phyloP scores from a whole-genome alignment of 345 rosid genomes.

The Jatropha curcas region DNA sequence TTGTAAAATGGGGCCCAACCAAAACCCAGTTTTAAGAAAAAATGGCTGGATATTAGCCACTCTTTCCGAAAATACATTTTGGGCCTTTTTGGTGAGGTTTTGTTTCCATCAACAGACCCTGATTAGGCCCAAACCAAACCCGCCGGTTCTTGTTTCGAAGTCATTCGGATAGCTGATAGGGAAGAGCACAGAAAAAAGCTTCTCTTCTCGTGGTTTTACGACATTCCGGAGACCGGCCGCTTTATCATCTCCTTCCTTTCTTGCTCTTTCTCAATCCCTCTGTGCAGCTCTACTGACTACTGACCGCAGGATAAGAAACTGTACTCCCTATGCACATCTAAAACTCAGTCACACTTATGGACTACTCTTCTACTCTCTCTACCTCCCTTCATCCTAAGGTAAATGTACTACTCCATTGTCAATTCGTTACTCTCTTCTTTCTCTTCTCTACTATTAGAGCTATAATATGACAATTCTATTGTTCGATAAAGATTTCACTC shows the following conservation, averaged over 20 bases:
- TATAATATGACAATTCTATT: background rate
- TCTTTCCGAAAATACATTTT: no score
- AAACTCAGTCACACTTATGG: slow-evolving; percentile 40
- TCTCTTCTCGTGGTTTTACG: background rate
- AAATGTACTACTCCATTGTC: background rate
- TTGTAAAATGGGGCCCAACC: no score
- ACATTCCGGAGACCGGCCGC: slow-evolving; percentile 23
- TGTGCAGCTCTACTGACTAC: background rate
- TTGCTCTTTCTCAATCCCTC: background rate
- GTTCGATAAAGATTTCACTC: slow-evolving; percentile 30
- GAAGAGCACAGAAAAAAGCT: background rate
- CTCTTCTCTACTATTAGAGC: background rate
- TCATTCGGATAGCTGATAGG: background rate
- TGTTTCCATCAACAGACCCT: background rate
- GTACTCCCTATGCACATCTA: slow-evolving; percentile 37
- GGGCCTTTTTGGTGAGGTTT: background rate
- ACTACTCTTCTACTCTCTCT: slow-evolving; percentile 49
- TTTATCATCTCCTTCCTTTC: background rate
- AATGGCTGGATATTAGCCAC: no score
- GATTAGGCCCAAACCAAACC: background rate
- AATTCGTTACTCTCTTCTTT: background rate
- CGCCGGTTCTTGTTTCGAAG: no score
- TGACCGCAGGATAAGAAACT: slow-evolving; percentile 17
- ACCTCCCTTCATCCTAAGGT: slow-evolving; percentile 56
- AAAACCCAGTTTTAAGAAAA: no score